Conservation (phyloP, 2,329 filamentous ascomycete species). For the Alternaria viburni region DNA sequence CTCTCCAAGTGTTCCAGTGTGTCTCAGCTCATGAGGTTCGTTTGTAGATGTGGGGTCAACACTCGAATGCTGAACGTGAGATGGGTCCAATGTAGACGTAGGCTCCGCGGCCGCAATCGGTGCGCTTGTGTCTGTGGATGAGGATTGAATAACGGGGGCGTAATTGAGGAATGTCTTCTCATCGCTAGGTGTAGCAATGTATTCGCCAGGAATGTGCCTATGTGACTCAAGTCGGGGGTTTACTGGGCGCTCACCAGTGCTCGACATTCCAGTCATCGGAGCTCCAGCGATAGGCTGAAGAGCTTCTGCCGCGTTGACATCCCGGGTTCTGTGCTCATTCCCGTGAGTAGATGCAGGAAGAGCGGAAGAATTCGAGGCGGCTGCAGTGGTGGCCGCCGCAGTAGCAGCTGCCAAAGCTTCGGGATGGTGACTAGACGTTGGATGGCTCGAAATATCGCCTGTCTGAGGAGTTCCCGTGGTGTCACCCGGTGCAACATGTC, state of each 20-base stretch:
- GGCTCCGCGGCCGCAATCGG: not conserved
- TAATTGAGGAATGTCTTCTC: constrained; percentile 35
- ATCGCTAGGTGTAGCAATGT: constrained; percentile 37
- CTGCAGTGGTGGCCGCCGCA: constrained; percentile 21
- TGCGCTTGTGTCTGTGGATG: not conserved
- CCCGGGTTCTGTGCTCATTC: constrained; percentile 24
- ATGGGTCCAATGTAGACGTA: not conserved
- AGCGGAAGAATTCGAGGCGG: constrained; percentile 10
- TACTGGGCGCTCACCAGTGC: constrained; percentile 21
- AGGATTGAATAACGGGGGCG: constrained; percentile 9
- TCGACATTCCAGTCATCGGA: not conserved
- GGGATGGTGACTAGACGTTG: constrained; percentile 19
- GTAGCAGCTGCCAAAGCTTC: constrained; percentile 26
- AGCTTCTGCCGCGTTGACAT: constrained; percentile 22
- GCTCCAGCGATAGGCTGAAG: not conserved
- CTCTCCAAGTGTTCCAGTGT: constrained; percentile 31
- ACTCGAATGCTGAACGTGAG: not conserved
- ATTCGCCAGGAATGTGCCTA: constrained; percentile 44
- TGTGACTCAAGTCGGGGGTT: constrained; percentile 42
- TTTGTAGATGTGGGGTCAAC: not conserved
- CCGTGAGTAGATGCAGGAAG: constrained; percentile 7
- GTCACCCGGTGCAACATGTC: not conserved
- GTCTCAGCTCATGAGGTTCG: constrained; percentile 27
- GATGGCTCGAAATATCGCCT: not conserved
- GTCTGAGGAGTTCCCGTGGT: not conserved